Percentiles rank a stretch among this genome's conserved stretches.
phyloP scores from a whole-genome alignment of 164 flowering plant genomes.

The Annona squamosa region DNA sequence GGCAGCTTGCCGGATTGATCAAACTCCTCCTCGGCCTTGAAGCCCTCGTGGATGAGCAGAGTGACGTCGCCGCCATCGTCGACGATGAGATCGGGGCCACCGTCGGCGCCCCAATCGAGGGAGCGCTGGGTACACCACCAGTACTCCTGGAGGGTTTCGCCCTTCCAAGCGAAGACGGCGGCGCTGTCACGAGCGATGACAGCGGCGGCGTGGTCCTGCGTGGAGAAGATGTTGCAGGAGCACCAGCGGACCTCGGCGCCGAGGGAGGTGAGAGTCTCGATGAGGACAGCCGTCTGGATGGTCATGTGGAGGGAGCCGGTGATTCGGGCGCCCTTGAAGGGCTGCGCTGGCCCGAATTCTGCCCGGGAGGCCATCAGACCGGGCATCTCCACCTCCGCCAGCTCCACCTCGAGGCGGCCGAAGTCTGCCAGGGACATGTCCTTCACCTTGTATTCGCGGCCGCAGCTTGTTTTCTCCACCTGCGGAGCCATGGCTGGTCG shows the following conservation, averaged over 20 bases:
- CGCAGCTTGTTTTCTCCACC: slow-evolving; percentile 23
- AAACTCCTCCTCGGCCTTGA: slow-evolving; percentile 30
- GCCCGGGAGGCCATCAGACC: slow-evolving; percentile 24
- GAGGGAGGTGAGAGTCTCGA: slow-evolving; percentile 29
- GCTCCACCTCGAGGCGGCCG: slow-evolving; percentile 25
- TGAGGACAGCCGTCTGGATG: slow-evolving; percentile 30
- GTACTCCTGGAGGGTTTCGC: slow-evolving; percentile 29
- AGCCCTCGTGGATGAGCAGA: slow-evolving; percentile 23
- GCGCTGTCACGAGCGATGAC: slow-evolving; percentile 33
- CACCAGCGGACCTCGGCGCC: slow-evolving; percentile 34
- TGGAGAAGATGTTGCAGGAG: slow-evolving; percentile 33
- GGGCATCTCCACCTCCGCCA: slow-evolving; percentile 28
- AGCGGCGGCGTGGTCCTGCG: slow-evolving; percentile 26
- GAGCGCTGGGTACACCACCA: slow-evolving; percentile 36
- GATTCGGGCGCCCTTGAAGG: slow-evolving; percentile 24
- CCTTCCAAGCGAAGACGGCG: slow-evolving; percentile 27
- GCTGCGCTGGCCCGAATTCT: slow-evolving; percentile 25
- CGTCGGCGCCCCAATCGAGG: slow-evolving; percentile 31
- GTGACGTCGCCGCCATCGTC: slow-evolving; percentile 33
- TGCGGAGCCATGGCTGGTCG: slow-evolving; percentile 10
- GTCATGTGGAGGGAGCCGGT: slow-evolving; percentile 32
- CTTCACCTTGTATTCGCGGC: slow-evolving; percentile 27
- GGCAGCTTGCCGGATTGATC: slow-evolving; percentile 24
- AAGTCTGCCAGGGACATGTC: slow-evolving; percentile 29
- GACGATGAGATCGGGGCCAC: slow-evolving; percentile 30